Conservation (phyloP, 441 rosid species). For the Euphorbia schlechtendalii region DNA sequence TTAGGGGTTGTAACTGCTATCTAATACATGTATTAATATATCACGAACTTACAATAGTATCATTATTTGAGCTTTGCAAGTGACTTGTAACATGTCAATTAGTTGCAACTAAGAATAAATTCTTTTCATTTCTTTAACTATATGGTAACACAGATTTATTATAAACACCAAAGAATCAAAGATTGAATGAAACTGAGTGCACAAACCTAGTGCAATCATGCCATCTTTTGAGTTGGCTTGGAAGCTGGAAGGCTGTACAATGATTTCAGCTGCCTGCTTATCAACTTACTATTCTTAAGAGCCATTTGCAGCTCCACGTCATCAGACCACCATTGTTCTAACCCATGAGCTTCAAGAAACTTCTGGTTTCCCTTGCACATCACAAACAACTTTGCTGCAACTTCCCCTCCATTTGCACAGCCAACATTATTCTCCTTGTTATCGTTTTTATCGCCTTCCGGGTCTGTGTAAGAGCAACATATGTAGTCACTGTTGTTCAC, state of each 20-base stretch:
- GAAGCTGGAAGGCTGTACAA: constrained; percentile 48
- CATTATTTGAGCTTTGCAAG: too few relatives aligned
- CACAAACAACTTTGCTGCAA: constrained; percentile 75
- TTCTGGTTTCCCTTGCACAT: constrained; percentile 83
- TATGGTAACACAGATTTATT: too few relatives aligned
- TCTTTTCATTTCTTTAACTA: too few relatives aligned
- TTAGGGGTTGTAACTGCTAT: too few relatives aligned
- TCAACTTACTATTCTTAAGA: constrained; percentile 59
- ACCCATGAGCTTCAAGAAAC: constrained; percentile 84
- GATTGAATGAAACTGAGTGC: constrained; percentile 22
- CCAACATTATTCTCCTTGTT: constrained; percentile 49
- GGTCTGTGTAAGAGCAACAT: constrained; percentile 69
- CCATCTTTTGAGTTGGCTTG: constrained; percentile 19
- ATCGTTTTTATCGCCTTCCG: constrained; percentile 34
- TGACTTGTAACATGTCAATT: too few relatives aligned
- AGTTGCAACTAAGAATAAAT: too few relatives aligned
- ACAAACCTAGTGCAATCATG: constrained; percentile 13
- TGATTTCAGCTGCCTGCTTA: constrained; percentile 84
- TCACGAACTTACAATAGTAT: too few relatives aligned
- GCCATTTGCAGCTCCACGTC: constrained; percentile 60
- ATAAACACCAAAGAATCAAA: not conserved
- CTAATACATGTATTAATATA: too few relatives aligned
- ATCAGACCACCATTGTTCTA: constrained; percentile 98
- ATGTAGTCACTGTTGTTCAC: constrained; percentile 89
- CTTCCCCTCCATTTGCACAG: constrained; percentile 28